These are phyloP conservation scores for Fusarium tuaranense DNA, from an alignment of 2,329 filamentous ascomycete species.

Conservation along the genomic window DNA sequence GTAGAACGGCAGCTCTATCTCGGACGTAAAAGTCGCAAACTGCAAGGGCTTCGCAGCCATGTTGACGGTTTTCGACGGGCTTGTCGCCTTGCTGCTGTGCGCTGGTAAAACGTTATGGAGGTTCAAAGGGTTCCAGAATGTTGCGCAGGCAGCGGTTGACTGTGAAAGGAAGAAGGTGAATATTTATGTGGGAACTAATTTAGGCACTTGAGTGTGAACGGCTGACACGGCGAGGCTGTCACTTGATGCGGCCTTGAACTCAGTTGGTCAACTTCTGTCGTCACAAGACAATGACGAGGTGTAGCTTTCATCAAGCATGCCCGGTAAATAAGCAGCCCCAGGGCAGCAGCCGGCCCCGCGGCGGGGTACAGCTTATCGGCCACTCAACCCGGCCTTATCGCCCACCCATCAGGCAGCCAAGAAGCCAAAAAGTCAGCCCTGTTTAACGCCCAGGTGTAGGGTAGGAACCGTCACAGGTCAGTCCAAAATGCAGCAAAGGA, in stretches of 20 bases:
- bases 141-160: conserved; percentile 1
- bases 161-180: not conserved
- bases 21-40: conserved; percentile 91
- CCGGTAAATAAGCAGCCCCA: conserved; percentile 24
- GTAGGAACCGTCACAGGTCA: not conserved
- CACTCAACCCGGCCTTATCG: conserved; percentile 15
- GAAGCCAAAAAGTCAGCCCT: not conserved
- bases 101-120: conserved; percentile 10
- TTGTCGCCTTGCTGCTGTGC: conserved; percentile 3
- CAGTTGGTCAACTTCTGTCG: conserved; percentile 18
- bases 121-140: conserved; percentile 9
- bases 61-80: conserved; percentile 41
- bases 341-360: conserved; percentile 28
- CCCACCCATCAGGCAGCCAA: not conserved
- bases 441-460: not conserved
- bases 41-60: conserved; percentile 64
- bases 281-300: conserved; percentile 44
- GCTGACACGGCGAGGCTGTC: conserved; percentile 41
- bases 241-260: conserved; percentile 39
- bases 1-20: conserved; percentile 97
- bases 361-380: conserved; percentile 36
- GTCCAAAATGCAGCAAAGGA: not conserved
- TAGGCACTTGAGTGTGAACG: conserved; percentile 13
- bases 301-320: conserved; percentile 11
- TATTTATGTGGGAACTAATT: not conserved